A percentile compares a stretch with the other conserved stretches of the same genome.
phyloP scores from a whole-genome alignment of 1,139 yeast genomes.

The Sugiyamaella neomexicana region DNA sequence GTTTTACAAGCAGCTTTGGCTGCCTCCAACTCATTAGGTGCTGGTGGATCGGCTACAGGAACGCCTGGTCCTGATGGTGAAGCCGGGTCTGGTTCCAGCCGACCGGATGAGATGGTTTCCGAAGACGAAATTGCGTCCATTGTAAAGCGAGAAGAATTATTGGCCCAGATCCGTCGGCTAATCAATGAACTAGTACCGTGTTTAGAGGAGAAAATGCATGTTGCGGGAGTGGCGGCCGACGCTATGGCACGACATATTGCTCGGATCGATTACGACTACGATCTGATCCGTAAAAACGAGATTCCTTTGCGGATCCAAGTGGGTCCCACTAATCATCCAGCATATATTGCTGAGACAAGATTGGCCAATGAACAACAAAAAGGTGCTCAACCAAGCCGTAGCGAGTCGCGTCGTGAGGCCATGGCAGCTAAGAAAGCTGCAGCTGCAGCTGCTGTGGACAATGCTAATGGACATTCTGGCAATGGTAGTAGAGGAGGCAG shows the following conservation, averaged over 20 bases:
- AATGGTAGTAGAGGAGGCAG: conserved; percentile 5
- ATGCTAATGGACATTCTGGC: conserved; percentile 4
- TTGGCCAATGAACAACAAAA: conserved; percentile 49
- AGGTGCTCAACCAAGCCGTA: conserved; percentile 36
- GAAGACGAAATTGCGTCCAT: conserved; percentile 14
- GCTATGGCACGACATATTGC: conserved; percentile 65
- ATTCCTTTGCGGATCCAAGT: conserved; percentile 57
- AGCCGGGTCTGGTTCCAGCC: not conserved
- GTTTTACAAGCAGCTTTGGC: conserved; percentile 12
- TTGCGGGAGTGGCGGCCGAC: conserved; percentile 88
- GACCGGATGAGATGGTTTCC: not conserved
- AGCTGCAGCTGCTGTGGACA: conserved; percentile 29
- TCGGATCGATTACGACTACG: conserved; percentile 77
- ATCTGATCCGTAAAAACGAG: conserved; percentile 67
- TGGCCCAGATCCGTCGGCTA: conserved; percentile 43
- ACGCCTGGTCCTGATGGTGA: conserved; percentile 1
- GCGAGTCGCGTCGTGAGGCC: conserved; percentile 85
- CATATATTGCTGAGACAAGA: conserved; percentile 42
- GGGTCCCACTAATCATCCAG: conserved; percentile 88
- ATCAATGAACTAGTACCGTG: conserved; percentile 78
- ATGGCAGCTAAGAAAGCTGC: conserved; percentile 80
- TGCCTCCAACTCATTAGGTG: conserved; percentile 9
- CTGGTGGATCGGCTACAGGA: not conserved
- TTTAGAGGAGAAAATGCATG: conserved; percentile 96
- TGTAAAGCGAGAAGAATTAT: conserved; percentile 15